phyloP scores from a whole-genome alignment of 371 early-diverging fungal genomes.

The Globomyces sp. region DNA sequence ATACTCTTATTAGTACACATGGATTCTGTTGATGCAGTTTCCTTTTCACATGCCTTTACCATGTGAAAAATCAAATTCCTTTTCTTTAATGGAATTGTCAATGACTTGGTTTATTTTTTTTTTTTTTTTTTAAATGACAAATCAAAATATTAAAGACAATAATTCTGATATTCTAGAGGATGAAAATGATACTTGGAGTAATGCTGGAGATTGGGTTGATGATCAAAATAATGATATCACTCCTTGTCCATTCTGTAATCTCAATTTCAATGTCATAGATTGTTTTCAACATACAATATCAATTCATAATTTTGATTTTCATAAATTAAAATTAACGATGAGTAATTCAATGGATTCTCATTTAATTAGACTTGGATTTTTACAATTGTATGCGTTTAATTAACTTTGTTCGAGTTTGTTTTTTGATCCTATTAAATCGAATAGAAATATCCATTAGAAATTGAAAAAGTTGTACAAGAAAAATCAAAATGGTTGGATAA shows the following conservation, averaged over 20 bases:
- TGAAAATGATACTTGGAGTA: conserved; percentile 15
- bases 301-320: conserved; percentile 70
- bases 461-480: background rate
- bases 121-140: conserved; percentile 11
- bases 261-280: background rate
- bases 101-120: conserved; percentile 2
- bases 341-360: background rate
- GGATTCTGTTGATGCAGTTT: no score
- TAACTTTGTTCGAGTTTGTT: conserved; percentile 68
- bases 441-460: conserved; percentile 2
- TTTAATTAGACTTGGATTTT: conserved; percentile 66
- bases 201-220: conserved; percentile 76
- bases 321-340: conserved; percentile 37
- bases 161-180: conserved; percentile 16
- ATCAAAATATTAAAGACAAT: background rate
- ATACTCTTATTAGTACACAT: no score
- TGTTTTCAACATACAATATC: conserved; percentile 62
- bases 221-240: conserved; percentile 61
- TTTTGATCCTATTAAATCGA: conserved; percentile 14
- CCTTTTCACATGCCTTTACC: no score
- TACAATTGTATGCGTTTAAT: conserved; percentile 83
- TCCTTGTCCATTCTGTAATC: conserved; percentile 70
- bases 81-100: background rate
- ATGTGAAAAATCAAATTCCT: background rate
- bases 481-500: conserved; percentile 61